Evolutionary conservation across 371 early-diverging fungal species (phyloP), one percentile per base, ranked within the genome.

Genomic region (Nematocida sp.): DNA sequence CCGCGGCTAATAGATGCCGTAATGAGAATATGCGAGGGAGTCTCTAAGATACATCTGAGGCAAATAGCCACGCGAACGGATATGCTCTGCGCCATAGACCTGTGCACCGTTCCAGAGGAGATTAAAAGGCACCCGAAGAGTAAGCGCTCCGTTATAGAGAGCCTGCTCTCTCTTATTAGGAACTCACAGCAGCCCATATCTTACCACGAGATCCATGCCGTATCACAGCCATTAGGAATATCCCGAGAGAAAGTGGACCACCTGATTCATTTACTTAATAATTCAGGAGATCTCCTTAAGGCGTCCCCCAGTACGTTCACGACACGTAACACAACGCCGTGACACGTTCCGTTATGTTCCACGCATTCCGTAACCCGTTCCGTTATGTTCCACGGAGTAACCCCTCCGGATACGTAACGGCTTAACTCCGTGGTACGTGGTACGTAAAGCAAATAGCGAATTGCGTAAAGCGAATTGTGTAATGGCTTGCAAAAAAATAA

Each of bases 1-100:
- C 77, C 67, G 47, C 66, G 82, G 49, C 50, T 78, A 40, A 54
- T 82, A 33, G 81, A 82, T 50, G 32, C 80, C 2, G 13, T 84
- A 26, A 67, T 80, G 13, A 54, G 81, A 32, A 4, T 84, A 1
- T 38, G 80, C 13, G 84, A 84, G 39, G 78, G 79, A 2, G 53
- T 50, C n/a, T 78, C 84, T 4, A 82, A 82, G 53, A 63, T 79
- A 1, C 61, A 77, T 25, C 66, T 82, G 11, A 56, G 80, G 59
- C 57, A 42, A 13, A 77, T 82, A 40, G 77, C 78, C 9, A 61
- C 75, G 25, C 50, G 56, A 54, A 51, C 65, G 11, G 80, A 82
- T 77, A 81, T 81, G 40, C 25, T 51, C 4, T 81, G 79, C 45
- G 65, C 65, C 55, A 78, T 82, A n/a, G 55, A 71, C 13, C 54